Evolutionary conservation across 768 basidiomycete species (phyloP).

Genomic region (Xerocomellus intermedius): DNA sequence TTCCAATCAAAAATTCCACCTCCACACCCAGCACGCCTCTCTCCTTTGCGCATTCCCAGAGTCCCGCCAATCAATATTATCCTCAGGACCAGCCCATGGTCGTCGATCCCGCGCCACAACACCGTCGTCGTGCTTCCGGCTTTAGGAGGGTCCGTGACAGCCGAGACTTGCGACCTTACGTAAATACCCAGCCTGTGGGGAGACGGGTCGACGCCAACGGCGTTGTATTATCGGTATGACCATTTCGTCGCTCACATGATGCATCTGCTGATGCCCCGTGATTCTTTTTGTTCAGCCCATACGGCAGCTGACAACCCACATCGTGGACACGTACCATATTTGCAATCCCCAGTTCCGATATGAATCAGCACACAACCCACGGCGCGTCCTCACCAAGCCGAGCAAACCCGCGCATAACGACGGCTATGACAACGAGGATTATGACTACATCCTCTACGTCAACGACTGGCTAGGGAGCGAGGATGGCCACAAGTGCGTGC

Average conservation of each 20-base stretch:
- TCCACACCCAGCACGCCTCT: constrained; percentile 75
- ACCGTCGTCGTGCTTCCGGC: constrained; percentile 69
- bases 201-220: constrained; percentile 79
- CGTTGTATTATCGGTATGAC: constrained; percentile 73
- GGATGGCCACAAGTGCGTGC: constrained; percentile 87
- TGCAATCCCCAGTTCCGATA: constrained; percentile 96
- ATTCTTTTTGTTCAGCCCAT: constrained; percentile 41
- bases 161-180: constrained; percentile 75
- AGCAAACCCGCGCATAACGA: constrained; percentile 95
- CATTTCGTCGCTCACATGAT: neutral
- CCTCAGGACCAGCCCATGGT: constrained; percentile 68
- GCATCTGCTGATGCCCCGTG: constrained; percentile 9
- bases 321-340: constrained; percentile 88
- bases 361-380: constrained; percentile 91
- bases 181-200: constrained; percentile 59
- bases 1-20: constrained; percentile 49
- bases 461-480: constrained; percentile 97
- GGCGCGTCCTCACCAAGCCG: constrained; percentile 96
- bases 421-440: constrained; percentile 98
- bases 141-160: constrained; percentile 76
- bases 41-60: constrained; percentile 57
- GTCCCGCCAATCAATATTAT: constrained; percentile 54
- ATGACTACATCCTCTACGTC: constrained; percentile 98
- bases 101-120: constrained; percentile 56
- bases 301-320: constrained; percentile 76